A percentile compares a stretch with the other conserved stretches of the same genome.
These are phyloP conservation scores for Dryadomyces sulphureus DNA, from an alignment of 2,329 filamentous ascomycete species.

Conservation along the genomic window DNA sequence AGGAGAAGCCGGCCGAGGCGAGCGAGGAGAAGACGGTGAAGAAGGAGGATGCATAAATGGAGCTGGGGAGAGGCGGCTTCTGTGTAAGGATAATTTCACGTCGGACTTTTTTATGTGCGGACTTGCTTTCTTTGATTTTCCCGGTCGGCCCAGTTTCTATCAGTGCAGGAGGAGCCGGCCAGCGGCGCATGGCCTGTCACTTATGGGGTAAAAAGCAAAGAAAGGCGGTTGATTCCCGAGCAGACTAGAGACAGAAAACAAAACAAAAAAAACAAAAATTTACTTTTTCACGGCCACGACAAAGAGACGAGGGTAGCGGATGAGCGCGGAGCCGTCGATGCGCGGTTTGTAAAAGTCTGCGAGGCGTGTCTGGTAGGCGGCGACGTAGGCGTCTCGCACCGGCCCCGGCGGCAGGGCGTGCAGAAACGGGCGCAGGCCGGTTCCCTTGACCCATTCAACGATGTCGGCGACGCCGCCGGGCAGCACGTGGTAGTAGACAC, in stretches of 20 bases:
- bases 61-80: neutral
- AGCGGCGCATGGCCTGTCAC: constrained; percentile 2
- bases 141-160: neutral
- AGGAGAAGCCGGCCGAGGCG: constrained; percentile 2
- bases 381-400: constrained; percentile 27
- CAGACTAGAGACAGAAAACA: neutral
- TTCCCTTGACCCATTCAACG: constrained; percentile 45
- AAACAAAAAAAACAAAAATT: neutral
- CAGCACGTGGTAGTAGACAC: constrained; percentile 36
- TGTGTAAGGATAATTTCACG: neutral
- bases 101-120: neutral
- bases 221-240: neutral
- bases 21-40: constrained; percentile 1
- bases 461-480: constrained; percentile 30
- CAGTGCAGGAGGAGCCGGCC: constrained; percentile 1
- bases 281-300: constrained; percentile 25
- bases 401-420: constrained; percentile 24
- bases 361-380: constrained; percentile 30
- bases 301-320: constrained; percentile 42
- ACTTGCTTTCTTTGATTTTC: neutral
- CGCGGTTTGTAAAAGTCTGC: constrained; percentile 26
- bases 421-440: constrained; percentile 39
- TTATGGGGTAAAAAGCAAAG: neutral
- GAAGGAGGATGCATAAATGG: constrained; percentile 2
- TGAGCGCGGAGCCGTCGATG: constrained; percentile 35